Evolutionary conservation across 805 yeast species (phyloP).

Genomic region (Zygosaccharomyces bailii): DNA sequence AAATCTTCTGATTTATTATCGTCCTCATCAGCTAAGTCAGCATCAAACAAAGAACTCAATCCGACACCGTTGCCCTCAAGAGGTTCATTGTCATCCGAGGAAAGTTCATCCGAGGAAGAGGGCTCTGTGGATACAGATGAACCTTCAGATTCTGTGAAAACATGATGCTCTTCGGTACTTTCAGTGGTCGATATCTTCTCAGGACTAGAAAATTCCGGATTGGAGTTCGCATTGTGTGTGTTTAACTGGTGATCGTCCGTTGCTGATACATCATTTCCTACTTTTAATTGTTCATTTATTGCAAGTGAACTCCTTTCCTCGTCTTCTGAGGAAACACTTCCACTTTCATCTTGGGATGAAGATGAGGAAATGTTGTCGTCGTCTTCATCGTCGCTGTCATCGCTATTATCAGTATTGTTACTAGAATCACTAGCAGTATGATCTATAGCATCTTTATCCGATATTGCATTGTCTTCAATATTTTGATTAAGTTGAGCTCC

Average conservation of each 20-base stretch:
- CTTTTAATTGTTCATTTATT: conserved; percentile 10
- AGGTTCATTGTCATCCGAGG: conserved; percentile 16
- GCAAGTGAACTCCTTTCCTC: conserved; percentile 12
- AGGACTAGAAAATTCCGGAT: conserved; percentile 9
- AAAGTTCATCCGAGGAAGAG: conserved; percentile 14
- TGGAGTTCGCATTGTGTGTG: conserved; percentile 5
- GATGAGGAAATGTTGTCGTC: conserved; percentile 16
- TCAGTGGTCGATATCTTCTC: conserved; percentile 13
- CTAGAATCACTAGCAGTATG: conserved; percentile 17
- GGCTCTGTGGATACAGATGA: conserved; percentile 26
- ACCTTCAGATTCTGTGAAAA: conserved; percentile 9
- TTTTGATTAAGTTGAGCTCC: conserved; percentile 71
- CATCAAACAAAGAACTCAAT: conserved; percentile 21
- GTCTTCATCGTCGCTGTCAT: conserved; percentile 14
- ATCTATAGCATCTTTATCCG: conserved; percentile 7
- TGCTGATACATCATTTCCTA: no score
- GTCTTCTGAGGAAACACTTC: conserved; percentile 20
- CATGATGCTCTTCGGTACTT: conserved; percentile 3
- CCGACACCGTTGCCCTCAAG: conserved; percentile 19
- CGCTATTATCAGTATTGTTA: conserved; percentile 13
- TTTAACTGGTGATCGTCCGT: conserved; percentile 8
- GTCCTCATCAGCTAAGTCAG: conserved; percentile 7
- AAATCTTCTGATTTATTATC: conserved; percentile 24
- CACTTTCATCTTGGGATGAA: conserved; percentile 15
- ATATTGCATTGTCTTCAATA: conserved; percentile 23